Percentiles rank a stretch among this genome's conserved stretches.
Conservation (phyloP, 306 rosid species). For the Inga leiocalycina region DNA sequence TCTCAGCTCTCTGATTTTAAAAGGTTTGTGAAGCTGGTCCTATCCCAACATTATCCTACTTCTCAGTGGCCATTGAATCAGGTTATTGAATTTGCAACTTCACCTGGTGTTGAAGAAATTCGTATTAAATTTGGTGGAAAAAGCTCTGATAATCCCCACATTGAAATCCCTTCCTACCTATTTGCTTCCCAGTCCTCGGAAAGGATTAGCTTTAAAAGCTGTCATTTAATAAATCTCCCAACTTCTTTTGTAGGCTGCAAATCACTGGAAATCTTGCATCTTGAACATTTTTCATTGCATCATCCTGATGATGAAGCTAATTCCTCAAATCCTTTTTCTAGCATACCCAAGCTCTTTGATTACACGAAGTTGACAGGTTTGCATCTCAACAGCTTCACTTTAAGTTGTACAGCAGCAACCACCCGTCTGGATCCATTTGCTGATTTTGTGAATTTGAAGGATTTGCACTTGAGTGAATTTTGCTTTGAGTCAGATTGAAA, state of each 20-base stretch:
- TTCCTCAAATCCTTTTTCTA: slow-evolving; percentile 37
- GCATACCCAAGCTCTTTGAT: slow-evolving; percentile 35
- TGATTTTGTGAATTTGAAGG: slow-evolving; percentile 44
- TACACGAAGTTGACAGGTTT: slow-evolving; percentile 45
- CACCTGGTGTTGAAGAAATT: slow-evolving; percentile 45
- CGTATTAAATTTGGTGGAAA: slow-evolving; percentile 46
- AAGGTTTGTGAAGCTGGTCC: slow-evolving; percentile 45
- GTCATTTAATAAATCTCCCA: slow-evolving; percentile 36
- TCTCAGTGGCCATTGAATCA: slow-evolving; percentile 38
- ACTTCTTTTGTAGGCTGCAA: slow-evolving; percentile 22
- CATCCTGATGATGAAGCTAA: slow-evolving; percentile 30
- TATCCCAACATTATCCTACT: slow-evolving; percentile 39
- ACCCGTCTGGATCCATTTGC: slow-evolving; percentile 40
- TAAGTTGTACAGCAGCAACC: slow-evolving; percentile 29
- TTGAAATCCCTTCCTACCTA: slow-evolving; percentile 42
- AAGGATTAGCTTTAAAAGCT: slow-evolving; percentile 45
- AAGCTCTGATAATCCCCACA: slow-evolving; percentile 42
- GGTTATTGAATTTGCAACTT: slow-evolving; percentile 44
- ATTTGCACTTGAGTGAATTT: slow-evolving; percentile 42
- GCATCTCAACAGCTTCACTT: slow-evolving; percentile 43
- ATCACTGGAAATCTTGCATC: slow-evolving; percentile 37
- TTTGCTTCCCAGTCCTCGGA: slow-evolving; percentile 41
- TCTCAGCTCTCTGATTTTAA: slow-evolving; percentile 42
- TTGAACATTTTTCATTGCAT: slow-evolving; percentile 39
- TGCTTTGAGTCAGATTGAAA: slow-evolving; percentile 38